phyloP scores from a whole-genome alignment of 1,139 yeast genomes.

The Magnusiomyces suaveolens region DNA sequence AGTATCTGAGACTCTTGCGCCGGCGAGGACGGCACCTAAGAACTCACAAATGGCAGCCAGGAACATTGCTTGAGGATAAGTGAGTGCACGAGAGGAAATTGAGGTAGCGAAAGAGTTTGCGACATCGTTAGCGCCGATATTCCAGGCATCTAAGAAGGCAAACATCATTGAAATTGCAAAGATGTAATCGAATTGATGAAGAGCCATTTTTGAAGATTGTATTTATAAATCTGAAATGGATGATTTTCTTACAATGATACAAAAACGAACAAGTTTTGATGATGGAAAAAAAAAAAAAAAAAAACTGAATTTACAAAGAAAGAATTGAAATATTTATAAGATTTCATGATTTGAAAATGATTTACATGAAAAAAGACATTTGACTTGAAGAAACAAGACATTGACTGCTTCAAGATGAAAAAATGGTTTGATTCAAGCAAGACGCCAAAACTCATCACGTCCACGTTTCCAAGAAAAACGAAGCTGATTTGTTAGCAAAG shows the following conservation, averaged over 20 bases:
- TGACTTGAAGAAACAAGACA: too few relatives aligned
- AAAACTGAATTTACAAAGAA: too few relatives aligned
- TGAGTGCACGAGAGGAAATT: slow-evolving; percentile 57
- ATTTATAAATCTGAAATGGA: background rate
- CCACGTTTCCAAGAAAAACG: too few relatives aligned
- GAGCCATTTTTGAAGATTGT: slow-evolving; percentile 14
- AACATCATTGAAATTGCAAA: slow-evolving; percentile 45
- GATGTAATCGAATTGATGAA: slow-evolving; percentile 25
- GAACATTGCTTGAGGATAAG: slow-evolving; percentile 67
- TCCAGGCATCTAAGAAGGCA: slow-evolving; percentile 71
- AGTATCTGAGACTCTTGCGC: slow-evolving; percentile 61
- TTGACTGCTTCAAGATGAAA: too few relatives aligned
- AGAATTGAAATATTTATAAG: too few relatives aligned
- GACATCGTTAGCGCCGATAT: slow-evolving; percentile 77
- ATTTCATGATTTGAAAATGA: too few relatives aligned
- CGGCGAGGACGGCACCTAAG: slow-evolving; percentile 65
- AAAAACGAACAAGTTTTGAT: background rate
- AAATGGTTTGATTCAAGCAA: too few relatives aligned
- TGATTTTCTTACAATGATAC: background rate
- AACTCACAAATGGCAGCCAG: slow-evolving; percentile 62
- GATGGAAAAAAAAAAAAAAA: too few relatives aligned
- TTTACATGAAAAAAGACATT: too few relatives aligned
- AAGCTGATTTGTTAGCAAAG: too few relatives aligned
- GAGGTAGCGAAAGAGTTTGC: slow-evolving; percentile 68
- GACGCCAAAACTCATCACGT: too few relatives aligned